Percentiles rank a stretch among this genome's conserved stretches.
Evolutionary conservation across 2,329 filamentous ascomycete genomes (phyloP).

Genomic region (Ophiostoma ips): DNA sequence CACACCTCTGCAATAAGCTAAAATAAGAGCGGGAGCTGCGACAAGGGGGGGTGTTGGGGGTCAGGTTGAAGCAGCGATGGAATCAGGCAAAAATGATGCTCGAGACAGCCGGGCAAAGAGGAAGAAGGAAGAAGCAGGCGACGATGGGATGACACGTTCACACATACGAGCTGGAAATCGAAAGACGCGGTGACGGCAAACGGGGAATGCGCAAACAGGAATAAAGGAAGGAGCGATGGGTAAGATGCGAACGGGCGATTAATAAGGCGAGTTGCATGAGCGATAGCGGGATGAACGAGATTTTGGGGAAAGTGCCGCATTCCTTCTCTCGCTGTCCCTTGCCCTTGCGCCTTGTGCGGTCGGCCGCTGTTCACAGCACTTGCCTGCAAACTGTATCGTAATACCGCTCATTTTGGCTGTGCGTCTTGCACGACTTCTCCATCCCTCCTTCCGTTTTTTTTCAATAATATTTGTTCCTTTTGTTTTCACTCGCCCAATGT

Average conservation of each 20-base stretch:
- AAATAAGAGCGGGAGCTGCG: slow-evolving; percentile 4
- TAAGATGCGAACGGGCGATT: neutral
- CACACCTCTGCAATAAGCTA: slow-evolving; percentile 6
- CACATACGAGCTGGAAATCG: neutral
- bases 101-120: too few relatives aligned
- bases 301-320: slow-evolving; percentile 9
- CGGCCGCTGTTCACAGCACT: slow-evolving; percentile 3
- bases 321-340: neutral
- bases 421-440: neutral
- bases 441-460: neutral
- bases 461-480: neutral
- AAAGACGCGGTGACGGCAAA: neutral
- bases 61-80: slow-evolving; percentile 2
- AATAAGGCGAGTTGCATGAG: slow-evolving; percentile 2
- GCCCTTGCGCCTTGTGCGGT: neutral
- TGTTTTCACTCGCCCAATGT: neutral
- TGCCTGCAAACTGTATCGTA: neutral
- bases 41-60: slow-evolving; percentile 4
- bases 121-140: neutral
- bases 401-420: neutral
- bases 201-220: neutral
- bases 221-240: neutral
- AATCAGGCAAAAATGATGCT: neutral
- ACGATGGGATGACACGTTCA: neutral
- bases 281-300: slow-evolving; percentile 2